phyloP scores from a whole-genome alignment of 108 stramenopile species.

The Bacterosira constricta region DNA sequence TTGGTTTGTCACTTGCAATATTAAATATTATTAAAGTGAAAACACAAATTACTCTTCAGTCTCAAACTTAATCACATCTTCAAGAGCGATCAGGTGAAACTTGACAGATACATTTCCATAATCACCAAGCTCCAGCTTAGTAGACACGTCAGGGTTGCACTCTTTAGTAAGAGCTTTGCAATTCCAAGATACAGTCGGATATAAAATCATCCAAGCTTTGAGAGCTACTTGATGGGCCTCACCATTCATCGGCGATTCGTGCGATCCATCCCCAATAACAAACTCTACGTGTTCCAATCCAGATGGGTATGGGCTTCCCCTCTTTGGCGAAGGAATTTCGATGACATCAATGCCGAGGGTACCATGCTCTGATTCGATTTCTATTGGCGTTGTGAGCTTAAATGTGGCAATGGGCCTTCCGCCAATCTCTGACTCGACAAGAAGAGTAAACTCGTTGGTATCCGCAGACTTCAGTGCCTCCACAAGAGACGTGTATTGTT shows the following conservation, averaged over 20 bases:
- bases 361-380: not conserved
- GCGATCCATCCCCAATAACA: conserved; percentile 43
- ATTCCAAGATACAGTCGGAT: conserved; percentile 48
- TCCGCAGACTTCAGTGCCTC: conserved; percentile 3
- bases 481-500: conserved; percentile 40
- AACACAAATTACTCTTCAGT: not conserved
- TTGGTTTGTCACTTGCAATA: too few species aligned
- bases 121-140: conserved; percentile 35
- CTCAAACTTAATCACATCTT: conserved; percentile 45
- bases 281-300: conserved; percentile 68
- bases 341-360: conserved; percentile 26
- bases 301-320: conserved; percentile 44
- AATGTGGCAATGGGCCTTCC: conserved; percentile 58
- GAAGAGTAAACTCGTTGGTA: conserved; percentile 15
- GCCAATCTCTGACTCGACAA: conserved; percentile 58
- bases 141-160: conserved; percentile 55
- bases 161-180: conserved; percentile 43
- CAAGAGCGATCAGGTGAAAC: conserved; percentile 54
- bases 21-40: not conserved
- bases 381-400: conserved; percentile 26
- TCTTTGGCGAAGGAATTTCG: conserved; percentile 63
- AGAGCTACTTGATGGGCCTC: conserved; percentile 28
- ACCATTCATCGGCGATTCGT: conserved; percentile 27
- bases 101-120: conserved; percentile 45
- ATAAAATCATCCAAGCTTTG: conserved; percentile 12